A percentile compares a stretch with the other conserved stretches of the same genome.
Evolutionary conservation across 208 protist species (phyloP).

Genomic region (Chromosphaera perkinsii): DNA sequence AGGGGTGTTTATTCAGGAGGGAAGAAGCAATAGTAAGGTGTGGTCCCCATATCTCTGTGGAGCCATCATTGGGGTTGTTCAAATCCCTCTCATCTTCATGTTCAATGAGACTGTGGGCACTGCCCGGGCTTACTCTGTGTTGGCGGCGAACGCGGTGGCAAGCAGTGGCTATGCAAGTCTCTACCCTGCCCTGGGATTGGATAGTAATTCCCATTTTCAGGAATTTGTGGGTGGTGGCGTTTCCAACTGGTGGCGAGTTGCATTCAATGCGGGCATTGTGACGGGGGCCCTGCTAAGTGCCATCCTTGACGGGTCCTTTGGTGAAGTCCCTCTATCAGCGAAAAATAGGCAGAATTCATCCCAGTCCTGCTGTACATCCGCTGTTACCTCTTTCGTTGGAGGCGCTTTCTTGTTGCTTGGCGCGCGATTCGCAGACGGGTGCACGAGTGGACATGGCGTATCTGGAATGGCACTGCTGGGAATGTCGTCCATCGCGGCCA

Average conservation of each 20-base stretch:
- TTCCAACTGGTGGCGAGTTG: constrained; percentile 1
- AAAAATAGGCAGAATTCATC: no score
- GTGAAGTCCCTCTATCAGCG: no score
- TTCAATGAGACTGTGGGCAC: constrained; percentile 23
- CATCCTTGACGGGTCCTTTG: not conserved
- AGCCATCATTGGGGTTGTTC: constrained; percentile 21
- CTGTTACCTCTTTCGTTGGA: constrained; percentile 32
- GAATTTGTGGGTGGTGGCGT: no score
- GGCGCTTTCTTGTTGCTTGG: constrained; percentile 43
- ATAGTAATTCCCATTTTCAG: not conserved
- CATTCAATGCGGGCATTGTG: not conserved
- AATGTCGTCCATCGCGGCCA: constrained; percentile 11
- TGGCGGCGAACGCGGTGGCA: not conserved
- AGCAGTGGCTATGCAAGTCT: not conserved
- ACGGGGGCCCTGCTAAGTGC: not conserved
- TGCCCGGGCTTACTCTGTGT: constrained; percentile 8
- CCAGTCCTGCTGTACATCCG: no score
- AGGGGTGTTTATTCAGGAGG: no score
- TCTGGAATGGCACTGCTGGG: constrained; percentile 19
- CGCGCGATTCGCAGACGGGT: constrained; percentile 34
- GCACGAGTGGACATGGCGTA: constrained; percentile 40
- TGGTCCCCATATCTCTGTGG: constrained; percentile 23
- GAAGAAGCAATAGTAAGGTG: no score
- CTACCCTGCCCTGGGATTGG: not conserved
- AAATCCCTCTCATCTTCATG: constrained; percentile 20